Percentiles rank a stretch among this genome's conserved stretches.
Evolutionary conservation across 2,329 filamentous ascomycete species (phyloP).

Genomic region (Ophiostoma sp.): DNA sequence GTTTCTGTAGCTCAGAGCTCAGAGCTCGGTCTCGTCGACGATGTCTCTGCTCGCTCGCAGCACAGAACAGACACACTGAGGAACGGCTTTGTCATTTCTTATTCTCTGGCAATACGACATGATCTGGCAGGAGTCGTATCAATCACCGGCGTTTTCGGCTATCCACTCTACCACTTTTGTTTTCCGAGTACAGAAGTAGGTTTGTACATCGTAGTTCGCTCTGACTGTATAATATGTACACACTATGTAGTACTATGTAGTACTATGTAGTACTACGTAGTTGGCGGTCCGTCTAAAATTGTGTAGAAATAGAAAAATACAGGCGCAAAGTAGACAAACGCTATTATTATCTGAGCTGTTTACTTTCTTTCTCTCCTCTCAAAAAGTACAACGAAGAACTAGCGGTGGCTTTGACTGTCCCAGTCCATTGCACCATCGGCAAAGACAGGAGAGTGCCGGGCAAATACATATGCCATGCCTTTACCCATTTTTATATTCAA

Average conservation of each 20-base stretch:
- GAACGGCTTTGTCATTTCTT: conserved; percentile 1
- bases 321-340: neutral
- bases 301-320: neutral
- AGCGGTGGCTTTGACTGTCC: neutral
- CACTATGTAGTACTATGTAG: too few relatives aligned
- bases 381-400: neutral
- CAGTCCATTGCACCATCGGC: neutral
- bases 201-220: neutral
- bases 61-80: neutral
- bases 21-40: neutral
- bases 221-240: too few relatives aligned
- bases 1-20: neutral
- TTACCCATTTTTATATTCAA: neutral
- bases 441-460: conserved; percentile 4
- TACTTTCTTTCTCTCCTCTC: neutral
- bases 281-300: neutral
- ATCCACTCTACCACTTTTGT: neutral
- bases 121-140: neutral
- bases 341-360: neutral
- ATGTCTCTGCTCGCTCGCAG: neutral
- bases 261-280: too few relatives aligned
- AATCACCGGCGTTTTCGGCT: conserved; percentile 10
- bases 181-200: neutral
- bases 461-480: neutral
- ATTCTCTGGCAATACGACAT: neutral